Evolutionary conservation across 2,329 filamentous ascomycete genomes (phyloP).

Genomic region (Aureobasidium musti): DNA sequence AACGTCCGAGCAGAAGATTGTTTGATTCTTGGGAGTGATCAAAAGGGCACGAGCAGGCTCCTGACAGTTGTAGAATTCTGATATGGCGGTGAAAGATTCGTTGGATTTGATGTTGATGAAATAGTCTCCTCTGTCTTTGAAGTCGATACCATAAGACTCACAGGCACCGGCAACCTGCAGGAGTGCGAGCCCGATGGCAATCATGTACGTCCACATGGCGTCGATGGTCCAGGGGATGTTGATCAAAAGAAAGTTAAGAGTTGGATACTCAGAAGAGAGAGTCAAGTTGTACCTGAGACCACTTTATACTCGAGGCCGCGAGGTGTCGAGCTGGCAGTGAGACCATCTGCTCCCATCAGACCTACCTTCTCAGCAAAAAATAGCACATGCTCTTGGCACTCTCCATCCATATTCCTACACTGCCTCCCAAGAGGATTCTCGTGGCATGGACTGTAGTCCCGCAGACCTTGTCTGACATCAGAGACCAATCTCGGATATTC

Average conservation of each 20-base stretch:
- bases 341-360: not conserved
- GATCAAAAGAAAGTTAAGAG: not conserved
- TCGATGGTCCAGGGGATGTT: not conserved
- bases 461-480: conserved; percentile 21
- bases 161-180: conserved; percentile 31
- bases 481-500: conserved; percentile 1
- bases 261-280: not conserved
- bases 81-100: conserved; percentile 48
- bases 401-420: not conserved
- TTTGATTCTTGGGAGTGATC: conserved; percentile 45
- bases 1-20: conserved; percentile 47
- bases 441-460: not conserved
- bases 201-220: not conserved
- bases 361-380: conserved; percentile 6
- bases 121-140: conserved; percentile 47
- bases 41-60: conserved; percentile 47
- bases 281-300: not conserved
- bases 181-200: not conserved
- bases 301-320: not conserved
- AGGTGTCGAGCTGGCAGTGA: not conserved
- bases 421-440: conserved; percentile 15
- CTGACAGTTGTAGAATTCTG: conserved; percentile 48
- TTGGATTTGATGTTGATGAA: conserved; percentile 49
- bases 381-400: not conserved
- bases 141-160: conserved; percentile 44